Evolutionary conservation across 345 rosid species (phyloP).

Genomic region (Salix caprea): DNA sequence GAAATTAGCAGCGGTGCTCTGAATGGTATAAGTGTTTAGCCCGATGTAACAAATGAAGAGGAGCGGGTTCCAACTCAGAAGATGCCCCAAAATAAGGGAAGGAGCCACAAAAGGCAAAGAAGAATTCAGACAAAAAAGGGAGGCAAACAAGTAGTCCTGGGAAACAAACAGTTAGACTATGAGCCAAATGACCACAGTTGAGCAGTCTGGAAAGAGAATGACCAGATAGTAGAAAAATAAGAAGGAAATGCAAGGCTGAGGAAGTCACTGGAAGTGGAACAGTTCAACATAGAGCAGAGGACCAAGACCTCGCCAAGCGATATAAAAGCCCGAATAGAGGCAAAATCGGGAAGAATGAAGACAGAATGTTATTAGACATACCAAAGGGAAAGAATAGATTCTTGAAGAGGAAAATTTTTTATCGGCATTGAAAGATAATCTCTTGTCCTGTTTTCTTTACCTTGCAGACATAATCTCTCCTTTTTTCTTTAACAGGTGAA

Average conservation of each 20-base stretch:
- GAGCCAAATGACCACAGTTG: not conserved
- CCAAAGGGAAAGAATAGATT: constrained; percentile 23
- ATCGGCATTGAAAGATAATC: constrained; percentile 46
- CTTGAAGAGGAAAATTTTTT: constrained; percentile 32
- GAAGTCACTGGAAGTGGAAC: not conserved
- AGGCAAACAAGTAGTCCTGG: not conserved
- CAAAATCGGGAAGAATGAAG: constrained; percentile 8
- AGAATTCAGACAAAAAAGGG: not conserved
- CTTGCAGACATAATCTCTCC: constrained; percentile 98
- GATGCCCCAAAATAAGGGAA: not conserved
- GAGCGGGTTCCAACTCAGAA: not conserved
- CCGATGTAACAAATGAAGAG: not conserved
- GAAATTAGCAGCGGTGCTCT: not conserved
- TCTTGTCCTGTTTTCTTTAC: constrained; percentile 57
- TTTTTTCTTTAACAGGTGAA: constrained; percentile 86
- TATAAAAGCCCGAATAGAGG: constrained; percentile 9
- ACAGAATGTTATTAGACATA: not conserved
- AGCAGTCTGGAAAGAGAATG: not conserved
- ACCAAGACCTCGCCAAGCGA: not conserved
- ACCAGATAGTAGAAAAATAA: not conserved
- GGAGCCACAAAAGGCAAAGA: not conserved
- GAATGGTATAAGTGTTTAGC: not conserved
- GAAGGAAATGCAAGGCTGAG: not conserved
- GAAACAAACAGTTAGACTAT: not conserved
- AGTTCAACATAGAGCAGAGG: constrained; percentile 1